Base-by-base conservation (phyloP, 2,329 filamentous ascomycete species). In the Xylogone sp. region DNA sequence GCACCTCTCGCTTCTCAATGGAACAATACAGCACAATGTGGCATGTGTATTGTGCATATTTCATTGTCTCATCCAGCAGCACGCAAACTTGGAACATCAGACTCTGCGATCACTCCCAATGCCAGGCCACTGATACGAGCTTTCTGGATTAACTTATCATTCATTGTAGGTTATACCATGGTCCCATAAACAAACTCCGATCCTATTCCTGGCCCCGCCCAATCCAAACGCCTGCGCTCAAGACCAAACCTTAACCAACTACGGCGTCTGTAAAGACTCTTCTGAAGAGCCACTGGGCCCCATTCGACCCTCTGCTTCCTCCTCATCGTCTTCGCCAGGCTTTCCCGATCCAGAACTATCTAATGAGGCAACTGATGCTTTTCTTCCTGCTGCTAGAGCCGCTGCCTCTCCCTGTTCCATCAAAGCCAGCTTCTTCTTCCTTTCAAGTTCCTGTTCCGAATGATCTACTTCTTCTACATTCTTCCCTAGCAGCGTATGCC, bases 401-500 rank as follows among this genome's bases (percentile, higher is more conserved):
- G 73, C 75, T 12, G 79, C 80, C 61, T 83, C 80, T 51, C 75
- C 77, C 2, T 80, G 75, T 58, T 83, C 80, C 80, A 83, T 84
- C 59, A 75, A 72, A 60, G 82, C 80, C 16, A 83, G 69, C 49
- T 75, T 77, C 51, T 79, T 73, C 65, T 81, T 78, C 58, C 75
- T 62, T 48, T 61, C 56, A 46, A 57, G 50, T 21, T 62, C 57
- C n/a, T 58, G 53, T 18, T 46, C 53, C 3, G 56, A 54, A 18
- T 52, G 53, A 21, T 46, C 53, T 4, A 56, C 56, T n/a, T 52
- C 51, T 48, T 56, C 54, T 43, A 52, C 43, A 34, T 31, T 52
- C 48, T 22, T 60, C 56, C 43, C 54, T 3, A 67, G 39, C n/a
- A 67, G 49, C 18, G 53, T 45, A 19, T 60, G 55, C 1, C 63